Percentiles rank a stretch among this genome's conserved stretches.
Conservation (phyloP, 2,329 filamentous ascomycete species). For the Colletotrichum sp. region DNA sequence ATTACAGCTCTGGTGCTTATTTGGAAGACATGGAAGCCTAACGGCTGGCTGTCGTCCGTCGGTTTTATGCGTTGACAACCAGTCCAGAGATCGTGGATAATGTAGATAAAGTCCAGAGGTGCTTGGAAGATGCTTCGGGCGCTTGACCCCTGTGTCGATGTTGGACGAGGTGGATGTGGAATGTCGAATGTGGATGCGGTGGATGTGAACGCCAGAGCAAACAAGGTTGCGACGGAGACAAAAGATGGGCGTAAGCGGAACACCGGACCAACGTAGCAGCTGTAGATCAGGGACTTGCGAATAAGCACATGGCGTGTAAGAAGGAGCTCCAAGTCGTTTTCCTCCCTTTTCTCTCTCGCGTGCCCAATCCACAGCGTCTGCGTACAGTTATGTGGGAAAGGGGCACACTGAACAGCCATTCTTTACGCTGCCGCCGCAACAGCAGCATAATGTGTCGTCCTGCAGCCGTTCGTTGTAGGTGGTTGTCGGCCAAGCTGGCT, state of each 20-base stretch:
- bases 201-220: neutral
- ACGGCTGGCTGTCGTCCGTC: neutral
- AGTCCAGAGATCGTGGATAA: neutral
- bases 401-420: neutral
- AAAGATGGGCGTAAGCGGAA: neutral
- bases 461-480: neutral
- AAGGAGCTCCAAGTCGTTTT: neutral
- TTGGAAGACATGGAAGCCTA: neutral
- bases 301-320: neutral
- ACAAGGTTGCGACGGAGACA: constrained; percentile 7
- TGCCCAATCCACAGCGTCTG: neutral
- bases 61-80: neutral
- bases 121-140: neutral
- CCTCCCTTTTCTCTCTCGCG: neutral
- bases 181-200: neutral
- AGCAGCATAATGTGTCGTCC: neutral
- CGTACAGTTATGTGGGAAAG: neutral
- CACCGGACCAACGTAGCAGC: neutral
- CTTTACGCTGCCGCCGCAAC: neutral
- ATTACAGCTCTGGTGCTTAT: neutral
- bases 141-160: constrained; percentile 2
- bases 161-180: neutral
- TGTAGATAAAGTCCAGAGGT: neutral
- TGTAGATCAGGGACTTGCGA: neutral
- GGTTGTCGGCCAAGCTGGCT: neutral